Percentiles rank a stretch among this genome's conserved stretches.
Conservation (phyloP, 2,329 filamentous ascomycete species). For the Pseudocercospora eumusae region DNA sequence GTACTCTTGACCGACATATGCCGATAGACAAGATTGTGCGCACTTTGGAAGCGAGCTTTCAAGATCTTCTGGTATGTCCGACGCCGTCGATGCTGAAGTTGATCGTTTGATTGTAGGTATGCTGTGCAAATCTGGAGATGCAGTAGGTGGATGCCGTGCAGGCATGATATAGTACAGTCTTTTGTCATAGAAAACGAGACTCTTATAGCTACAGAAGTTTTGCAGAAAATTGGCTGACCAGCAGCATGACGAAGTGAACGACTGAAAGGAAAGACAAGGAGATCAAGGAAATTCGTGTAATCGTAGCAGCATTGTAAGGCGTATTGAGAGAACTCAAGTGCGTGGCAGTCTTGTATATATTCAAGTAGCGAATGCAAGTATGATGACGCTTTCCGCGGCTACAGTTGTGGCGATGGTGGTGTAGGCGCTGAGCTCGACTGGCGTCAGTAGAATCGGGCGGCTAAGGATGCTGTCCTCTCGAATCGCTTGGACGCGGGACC, state of each 20-base stretch:
- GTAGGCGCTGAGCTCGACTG: slow-evolving; percentile 4
- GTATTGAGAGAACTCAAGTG: not conserved
- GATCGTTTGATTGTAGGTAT: slow-evolving; percentile 7
- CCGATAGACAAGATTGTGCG: slow-evolving; percentile 35
- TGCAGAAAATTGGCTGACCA: slow-evolving; percentile 29
- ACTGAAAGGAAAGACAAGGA: slow-evolving; percentile 20
- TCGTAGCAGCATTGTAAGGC: slow-evolving; percentile 11
- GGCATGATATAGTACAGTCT: slow-evolving; percentile 24
- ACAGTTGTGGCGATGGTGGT: slow-evolving; percentile 5
- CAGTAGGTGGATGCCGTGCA: slow-evolving; percentile 7
- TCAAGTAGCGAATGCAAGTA: not conserved
- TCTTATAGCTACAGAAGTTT: slow-evolving; percentile 12
- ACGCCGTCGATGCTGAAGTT: slow-evolving; percentile 14
- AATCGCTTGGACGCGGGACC: not conserved
- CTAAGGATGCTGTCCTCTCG: not conserved
- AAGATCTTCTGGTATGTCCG: slow-evolving; percentile 25
- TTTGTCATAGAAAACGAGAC: slow-evolving; percentile 7
- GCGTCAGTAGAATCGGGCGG: not conserved
- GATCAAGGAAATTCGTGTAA: slow-evolving; percentile 31
- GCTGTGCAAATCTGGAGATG: slow-evolving; percentile 4
- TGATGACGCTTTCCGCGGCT: not conserved
- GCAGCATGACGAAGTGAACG: slow-evolving; percentile 29
- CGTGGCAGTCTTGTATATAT: not conserved
- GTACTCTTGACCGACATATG: slow-evolving; percentile 31
- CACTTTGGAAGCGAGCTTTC: slow-evolving; percentile 34